phyloP scores from a whole-genome alignment of 129 eudicot genomes.

The Artemisia tridentata region DNA sequence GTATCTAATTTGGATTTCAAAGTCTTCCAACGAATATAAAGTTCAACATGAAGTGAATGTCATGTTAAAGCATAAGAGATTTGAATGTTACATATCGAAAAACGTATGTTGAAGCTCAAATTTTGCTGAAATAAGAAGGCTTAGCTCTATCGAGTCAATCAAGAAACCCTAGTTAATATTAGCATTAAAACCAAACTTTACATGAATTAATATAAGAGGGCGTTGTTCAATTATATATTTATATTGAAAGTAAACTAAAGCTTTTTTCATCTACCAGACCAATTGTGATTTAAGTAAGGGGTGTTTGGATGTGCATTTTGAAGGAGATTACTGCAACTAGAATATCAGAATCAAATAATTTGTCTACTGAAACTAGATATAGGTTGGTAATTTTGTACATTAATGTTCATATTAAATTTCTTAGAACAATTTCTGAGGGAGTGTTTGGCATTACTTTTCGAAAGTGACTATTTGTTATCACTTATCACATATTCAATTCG shows the following conservation, averaged over 20 bases:
- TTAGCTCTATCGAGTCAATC: not conserved
- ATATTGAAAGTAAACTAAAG: not conserved
- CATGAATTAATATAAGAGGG: not conserved
- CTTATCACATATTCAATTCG: too few species aligned
- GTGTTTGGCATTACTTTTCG: too few species aligned
- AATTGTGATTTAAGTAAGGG: not conserved
- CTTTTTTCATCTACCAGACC: not conserved
- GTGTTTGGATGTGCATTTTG: not conserved
- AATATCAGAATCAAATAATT: not conserved
- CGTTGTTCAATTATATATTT: not conserved
- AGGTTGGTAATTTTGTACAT: not conserved
- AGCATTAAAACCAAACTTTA: not conserved
- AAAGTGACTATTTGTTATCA: too few species aligned
- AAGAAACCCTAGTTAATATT: not conserved
- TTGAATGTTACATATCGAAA: not conserved
- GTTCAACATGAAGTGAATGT: not conserved
- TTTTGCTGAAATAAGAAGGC: not conserved
- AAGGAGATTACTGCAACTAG: not conserved
- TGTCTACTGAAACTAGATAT: not conserved
- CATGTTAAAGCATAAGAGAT: not conserved
- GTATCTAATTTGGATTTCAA: slow-evolving; percentile 5
- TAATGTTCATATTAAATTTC: too few species aligned
- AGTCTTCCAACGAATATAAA: not conserved
- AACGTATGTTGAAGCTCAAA: not conserved
- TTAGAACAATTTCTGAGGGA: not conserved